phyloP scores from a whole-genome alignment of 2,329 filamentous ascomycete species.

The Epichloe sp. region DNA sequence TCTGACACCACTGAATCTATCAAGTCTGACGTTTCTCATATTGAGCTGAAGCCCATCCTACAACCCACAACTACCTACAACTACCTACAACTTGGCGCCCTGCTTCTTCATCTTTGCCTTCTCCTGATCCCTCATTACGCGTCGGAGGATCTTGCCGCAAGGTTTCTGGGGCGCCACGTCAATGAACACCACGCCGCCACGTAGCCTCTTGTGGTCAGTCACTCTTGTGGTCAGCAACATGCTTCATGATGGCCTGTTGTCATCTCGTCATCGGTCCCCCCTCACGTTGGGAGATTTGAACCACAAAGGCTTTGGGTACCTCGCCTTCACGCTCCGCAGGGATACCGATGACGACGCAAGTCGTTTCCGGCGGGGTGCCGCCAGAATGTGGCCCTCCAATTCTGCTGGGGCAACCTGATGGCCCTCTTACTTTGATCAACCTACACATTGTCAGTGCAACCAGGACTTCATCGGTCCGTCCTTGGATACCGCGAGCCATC shows the following conservation, averaged over 20 bases:
- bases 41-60: too few species aligned
- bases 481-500: too few species aligned
- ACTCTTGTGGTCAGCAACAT: constrained; percentile 8
- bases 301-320: constrained; percentile 47
- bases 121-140: constrained; percentile 30
- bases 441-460: too few species aligned
- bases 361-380: too few species aligned
- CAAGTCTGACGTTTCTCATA: too few species aligned
- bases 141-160: constrained; percentile 20
- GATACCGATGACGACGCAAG: too few species aligned
- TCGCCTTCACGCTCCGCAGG: too few species aligned
- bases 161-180: constrained; percentile 20
- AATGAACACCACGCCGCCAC: constrained; percentile 35
- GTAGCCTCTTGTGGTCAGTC: constrained; percentile 19
- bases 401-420: too few species aligned
- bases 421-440: too few species aligned
- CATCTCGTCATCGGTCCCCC: constrained; percentile 7
- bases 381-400: too few species aligned
- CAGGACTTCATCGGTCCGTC: too few species aligned
- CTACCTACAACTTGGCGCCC: not conserved
- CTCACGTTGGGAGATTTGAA: constrained; percentile 16
- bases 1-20: too few species aligned
- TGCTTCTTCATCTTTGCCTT: constrained; percentile 6
- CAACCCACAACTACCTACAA: not conserved
- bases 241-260: constrained; percentile 2